Evolutionary conservation across 768 basidiomycete species (phyloP), one percentile per base, ranked within the genome.

Genomic region (Boletus rubroflammeus): DNA sequence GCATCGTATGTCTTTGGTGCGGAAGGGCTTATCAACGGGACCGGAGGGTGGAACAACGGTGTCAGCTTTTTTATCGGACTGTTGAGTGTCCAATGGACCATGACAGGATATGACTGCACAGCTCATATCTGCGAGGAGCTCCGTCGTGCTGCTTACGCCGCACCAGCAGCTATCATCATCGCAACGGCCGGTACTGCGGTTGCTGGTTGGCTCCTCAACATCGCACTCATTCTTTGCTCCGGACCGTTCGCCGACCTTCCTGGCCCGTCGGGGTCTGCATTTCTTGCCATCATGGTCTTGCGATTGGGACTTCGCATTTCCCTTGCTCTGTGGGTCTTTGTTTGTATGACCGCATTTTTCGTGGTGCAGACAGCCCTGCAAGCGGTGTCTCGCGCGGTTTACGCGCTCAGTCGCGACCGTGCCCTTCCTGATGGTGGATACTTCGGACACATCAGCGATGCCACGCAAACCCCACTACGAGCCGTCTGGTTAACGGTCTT

Each of bases 131-230:
- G 66, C 1, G 80, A 82, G 50, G 81, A 82, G 57, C 79, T 82
- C 41, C 76, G 72, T 59, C 75, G 78, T 43, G 81, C 81, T 2
- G 81, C 81, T 1, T 76, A 77, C 49, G 74, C 78, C 19, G 74
- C 75, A 19, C 75, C 75, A 34, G 68, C 65, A 23, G 75, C 80
- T 6, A 77, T 78, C 55, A 69, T 78, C 57, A 72, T 73, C 17
- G 75, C 78, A 25, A 72, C 71, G 21, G 65, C 79, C 34, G 79
- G 79, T 28, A 79, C 78, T 0, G 75, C 73, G 40, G 59, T 78
- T n/a, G 63, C 78, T 47, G 82, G 83, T 34, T 85, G 83, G 83
- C 59, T 86, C n/a, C 78, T 85, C 51, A 86, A 86, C 66, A 82
- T 86, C 56, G 76, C 76, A 3, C 66, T 85, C 40, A 71, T 85